phyloP scores from a whole-genome alignment of 139 green algal genomes.

The Chlorokybus atmophyticus region DNA sequence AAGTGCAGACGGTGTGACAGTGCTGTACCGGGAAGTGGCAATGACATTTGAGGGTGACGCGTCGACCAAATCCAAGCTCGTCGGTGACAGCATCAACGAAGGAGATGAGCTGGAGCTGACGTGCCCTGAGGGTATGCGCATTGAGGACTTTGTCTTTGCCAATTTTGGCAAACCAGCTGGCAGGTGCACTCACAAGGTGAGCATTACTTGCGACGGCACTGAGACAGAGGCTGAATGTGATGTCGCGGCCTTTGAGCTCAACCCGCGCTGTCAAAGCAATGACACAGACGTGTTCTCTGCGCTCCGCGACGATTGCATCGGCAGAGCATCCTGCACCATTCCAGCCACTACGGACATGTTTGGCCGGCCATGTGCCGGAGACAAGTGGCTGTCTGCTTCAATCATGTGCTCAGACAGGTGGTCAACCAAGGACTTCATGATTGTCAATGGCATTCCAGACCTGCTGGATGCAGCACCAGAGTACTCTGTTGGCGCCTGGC shows the following conservation, averaged over 20 bases:
- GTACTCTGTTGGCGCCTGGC: conserved; percentile 16
- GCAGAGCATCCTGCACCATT: no score
- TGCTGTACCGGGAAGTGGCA: conserved; percentile 9
- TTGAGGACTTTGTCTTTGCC: conserved; percentile 21
- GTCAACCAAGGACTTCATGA: conserved; percentile 18
- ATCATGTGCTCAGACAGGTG: conserved; percentile 19
- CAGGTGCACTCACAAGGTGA: conserved; percentile 4
- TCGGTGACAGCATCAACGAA: conserved; percentile 9
- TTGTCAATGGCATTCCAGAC: neutral
- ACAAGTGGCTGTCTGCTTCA: conserved; percentile 18
- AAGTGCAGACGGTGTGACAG: no score
- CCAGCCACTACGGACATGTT: no score
- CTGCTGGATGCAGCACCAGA: conserved; percentile 2
- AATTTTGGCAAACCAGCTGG: conserved; percentile 7
- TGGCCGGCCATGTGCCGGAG: no score
- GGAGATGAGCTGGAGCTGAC: conserved; percentile 4
- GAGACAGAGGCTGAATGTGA: conserved; percentile 3
- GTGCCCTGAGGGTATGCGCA: conserved; percentile 14
- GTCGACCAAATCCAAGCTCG: no score
- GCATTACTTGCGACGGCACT: conserved; percentile 16
- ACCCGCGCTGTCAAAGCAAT: no score
- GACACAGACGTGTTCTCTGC: no score
- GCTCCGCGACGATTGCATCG: no score
- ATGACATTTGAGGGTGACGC: conserved; percentile 12
- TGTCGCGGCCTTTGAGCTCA: neutral